A percentile compares a stretch with the other conserved stretches of the same genome.
phyloP scores from a whole-genome alignment of 441 rosid species.

The Eruca vesicaria region DNA sequence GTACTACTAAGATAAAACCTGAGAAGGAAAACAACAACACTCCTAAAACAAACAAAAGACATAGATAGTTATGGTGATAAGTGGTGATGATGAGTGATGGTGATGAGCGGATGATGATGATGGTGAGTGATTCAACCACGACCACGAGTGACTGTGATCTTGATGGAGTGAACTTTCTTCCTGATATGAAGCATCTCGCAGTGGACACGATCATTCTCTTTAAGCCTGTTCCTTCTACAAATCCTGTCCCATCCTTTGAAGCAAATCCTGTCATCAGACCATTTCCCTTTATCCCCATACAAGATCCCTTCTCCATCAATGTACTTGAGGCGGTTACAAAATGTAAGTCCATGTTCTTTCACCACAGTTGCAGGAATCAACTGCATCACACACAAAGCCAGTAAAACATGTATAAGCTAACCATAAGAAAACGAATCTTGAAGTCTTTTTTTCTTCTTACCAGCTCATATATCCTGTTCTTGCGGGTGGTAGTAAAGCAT shows the following conservation, averaged over 20 bases:
- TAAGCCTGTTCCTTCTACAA: constrained; percentile 25
- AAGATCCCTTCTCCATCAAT: constrained; percentile 21
- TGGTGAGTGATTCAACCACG: constrained; percentile 5
- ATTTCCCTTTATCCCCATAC: constrained; percentile 2
- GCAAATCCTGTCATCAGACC: constrained; percentile 19
- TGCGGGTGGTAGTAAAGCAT: neutral
- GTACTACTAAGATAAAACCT: neutral
- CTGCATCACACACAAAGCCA: neutral
- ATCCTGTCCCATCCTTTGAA: constrained; percentile 33
- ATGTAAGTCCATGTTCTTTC: neutral
- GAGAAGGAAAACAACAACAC: neutral
- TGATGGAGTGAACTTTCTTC: constrained; percentile 8
- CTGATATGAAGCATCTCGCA: constrained; percentile 18
- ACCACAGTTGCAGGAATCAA: constrained; percentile 22
- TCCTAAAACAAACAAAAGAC: neutral
- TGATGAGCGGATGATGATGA: neutral
- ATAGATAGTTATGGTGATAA: neutral
- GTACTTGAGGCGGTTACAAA: neutral
- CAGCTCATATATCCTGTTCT: constrained; percentile 23
- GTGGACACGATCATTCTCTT: neutral
- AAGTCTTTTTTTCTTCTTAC: neutral
- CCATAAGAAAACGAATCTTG: neutral
- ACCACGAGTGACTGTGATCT: neutral
- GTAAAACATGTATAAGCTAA: neutral
- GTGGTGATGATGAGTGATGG: neutral